Evolutionary conservation across 345 rosid species (phyloP).

Genomic region (Gynandropsis gynandra): DNA sequence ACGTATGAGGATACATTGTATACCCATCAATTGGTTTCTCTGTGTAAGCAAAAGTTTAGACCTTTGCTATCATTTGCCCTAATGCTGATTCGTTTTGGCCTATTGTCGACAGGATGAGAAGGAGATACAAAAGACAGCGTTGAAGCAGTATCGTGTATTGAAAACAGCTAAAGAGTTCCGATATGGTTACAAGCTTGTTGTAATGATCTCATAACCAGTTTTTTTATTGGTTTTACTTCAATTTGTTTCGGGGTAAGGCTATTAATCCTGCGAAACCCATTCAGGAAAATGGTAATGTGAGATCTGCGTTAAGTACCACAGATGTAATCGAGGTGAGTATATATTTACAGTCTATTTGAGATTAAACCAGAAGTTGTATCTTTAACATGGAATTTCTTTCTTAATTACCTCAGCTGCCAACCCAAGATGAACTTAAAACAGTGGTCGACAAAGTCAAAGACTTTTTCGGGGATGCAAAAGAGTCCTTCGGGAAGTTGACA

Average conservation of each 20-base stretch:
- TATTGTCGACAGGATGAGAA: constrained; percentile 63
- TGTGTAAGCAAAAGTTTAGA: no score
- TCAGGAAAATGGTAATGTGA: constrained; percentile 77
- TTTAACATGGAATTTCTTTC: background rate
- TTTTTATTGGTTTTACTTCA: constrained; percentile 1
- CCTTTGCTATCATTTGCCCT: no score
- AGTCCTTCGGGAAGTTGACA: constrained; percentile 75
- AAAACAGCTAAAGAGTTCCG: constrained; percentile 68
- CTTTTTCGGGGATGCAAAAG: constrained; percentile 87
- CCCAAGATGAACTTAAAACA: constrained; percentile 73
- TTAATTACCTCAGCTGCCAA: constrained; percentile 61
- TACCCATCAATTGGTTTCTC: no score
- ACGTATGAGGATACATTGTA: no score
- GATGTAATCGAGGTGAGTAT: constrained; percentile 72
- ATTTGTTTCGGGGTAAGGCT: constrained; percentile 1
- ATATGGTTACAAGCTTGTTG: constrained; percentile 96
- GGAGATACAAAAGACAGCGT: constrained; percentile 82
- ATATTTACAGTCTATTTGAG: background rate
- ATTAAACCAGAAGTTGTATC: background rate
- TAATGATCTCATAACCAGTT: constrained; percentile 31
- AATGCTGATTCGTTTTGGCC: constrained; percentile 4
- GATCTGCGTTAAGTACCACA: constrained; percentile 63
- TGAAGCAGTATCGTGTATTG: constrained; percentile 64
- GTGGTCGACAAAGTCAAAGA: constrained; percentile 84
- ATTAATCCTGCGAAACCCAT: constrained; percentile 10